Conservation (phyloP, 2,329 filamentous ascomycete genomes). For the Colletotrichum navitas region DNA sequence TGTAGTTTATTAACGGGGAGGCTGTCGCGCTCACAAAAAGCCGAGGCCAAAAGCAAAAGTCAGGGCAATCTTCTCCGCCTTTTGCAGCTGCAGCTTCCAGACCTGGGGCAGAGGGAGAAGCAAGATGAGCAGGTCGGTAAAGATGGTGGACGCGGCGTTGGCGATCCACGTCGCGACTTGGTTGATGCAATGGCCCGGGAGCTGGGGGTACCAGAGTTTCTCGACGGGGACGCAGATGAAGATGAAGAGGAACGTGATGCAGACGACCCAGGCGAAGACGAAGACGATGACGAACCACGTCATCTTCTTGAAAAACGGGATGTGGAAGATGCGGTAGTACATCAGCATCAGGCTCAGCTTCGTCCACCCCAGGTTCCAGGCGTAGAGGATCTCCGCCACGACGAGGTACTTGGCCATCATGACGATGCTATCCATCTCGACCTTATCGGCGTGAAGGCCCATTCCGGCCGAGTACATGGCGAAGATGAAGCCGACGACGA, state of each 20-base stretch:
- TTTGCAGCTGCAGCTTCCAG: conserved; percentile 59
- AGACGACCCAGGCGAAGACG: conserved; percentile 61
- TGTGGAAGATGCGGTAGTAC: conserved; percentile 66
- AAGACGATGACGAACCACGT: conserved; percentile 57
- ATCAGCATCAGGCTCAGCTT: conserved; percentile 64
- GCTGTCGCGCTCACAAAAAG: conserved; percentile 54
- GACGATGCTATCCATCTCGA: conserved; percentile 54
- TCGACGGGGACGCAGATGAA: conserved; percentile 65
- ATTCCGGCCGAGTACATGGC: conserved; percentile 60
- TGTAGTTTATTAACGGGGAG: rapidly evolving
- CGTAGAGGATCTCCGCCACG: conserved; percentile 62
- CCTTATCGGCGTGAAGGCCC: conserved; percentile 59
- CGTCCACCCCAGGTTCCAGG: conserved; percentile 62
- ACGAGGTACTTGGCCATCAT: conserved; percentile 62
- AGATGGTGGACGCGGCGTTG: conserved; percentile 61
- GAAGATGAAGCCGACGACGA: conserved; percentile 62
- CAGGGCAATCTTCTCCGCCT: conserved; percentile 57
- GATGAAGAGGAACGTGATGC: conserved; percentile 62
- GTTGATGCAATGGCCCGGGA: conserved; percentile 62
- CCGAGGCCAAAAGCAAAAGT: conserved; percentile 59
- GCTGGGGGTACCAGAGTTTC: conserved; percentile 61
- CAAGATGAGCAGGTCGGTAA: conserved; percentile 61
- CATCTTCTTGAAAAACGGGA: conserved; percentile 57
- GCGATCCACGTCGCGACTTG: conserved; percentile 64
- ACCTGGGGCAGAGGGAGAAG: conserved; percentile 59